These are phyloP conservation scores for Nannochloropsis salina DNA, from an alignment of 108 stramenopile species.

Conservation along the genomic window DNA sequence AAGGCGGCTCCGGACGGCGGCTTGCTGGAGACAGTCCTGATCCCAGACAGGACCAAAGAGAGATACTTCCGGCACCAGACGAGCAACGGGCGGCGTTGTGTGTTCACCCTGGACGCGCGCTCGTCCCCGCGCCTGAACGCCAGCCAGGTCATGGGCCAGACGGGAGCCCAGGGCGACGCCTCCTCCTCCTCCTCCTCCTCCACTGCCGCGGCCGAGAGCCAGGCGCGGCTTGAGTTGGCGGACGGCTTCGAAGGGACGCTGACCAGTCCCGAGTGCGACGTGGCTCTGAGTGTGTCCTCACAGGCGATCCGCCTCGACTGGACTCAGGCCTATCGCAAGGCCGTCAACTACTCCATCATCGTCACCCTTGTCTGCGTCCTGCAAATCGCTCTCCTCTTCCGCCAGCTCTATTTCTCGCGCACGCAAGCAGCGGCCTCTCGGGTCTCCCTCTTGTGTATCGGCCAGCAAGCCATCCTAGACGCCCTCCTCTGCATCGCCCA, in stretches of 20 bases:
- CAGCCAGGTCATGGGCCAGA: not conserved
- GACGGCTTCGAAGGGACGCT: not conserved
- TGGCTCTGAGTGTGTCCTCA: not conserved
- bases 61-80: not conserved
- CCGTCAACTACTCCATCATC: constrained; percentile 78
- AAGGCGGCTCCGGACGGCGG: not conserved
- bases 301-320: not conserved
- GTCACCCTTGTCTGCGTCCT: constrained; percentile 79
- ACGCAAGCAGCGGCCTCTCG: constrained; percentile 67
- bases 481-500: constrained; percentile 77
- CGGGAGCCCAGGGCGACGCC: not conserved
- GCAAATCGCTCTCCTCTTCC: constrained; percentile 73
- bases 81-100: not conserved
- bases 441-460: constrained; percentile 74
- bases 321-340: constrained; percentile 51
- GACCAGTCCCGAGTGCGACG: not conserved
- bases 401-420: constrained; percentile 76
- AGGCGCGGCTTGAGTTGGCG: not conserved
- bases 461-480: constrained; percentile 83
- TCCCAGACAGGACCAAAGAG: not conserved
- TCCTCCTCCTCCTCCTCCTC: not conserved
- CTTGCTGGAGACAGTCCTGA: not conserved
- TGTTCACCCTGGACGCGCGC: not conserved
- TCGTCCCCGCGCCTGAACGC: not conserved
- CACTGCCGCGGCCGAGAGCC: not conserved